phyloP scores from a whole-genome alignment of 2,329 filamentous ascomycete species.

The Shiraia sp. region DNA sequence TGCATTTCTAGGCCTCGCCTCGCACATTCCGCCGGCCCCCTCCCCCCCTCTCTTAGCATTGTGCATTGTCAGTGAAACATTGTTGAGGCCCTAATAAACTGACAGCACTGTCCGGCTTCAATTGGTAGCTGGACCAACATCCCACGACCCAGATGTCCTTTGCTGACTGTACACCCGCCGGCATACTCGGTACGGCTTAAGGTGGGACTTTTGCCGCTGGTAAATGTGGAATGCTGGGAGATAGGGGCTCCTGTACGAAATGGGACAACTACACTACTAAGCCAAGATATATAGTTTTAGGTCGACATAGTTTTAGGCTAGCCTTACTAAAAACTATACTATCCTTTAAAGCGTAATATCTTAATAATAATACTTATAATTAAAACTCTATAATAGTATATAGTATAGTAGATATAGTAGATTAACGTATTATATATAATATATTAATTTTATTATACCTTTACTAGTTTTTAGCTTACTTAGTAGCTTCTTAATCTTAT shows the following conservation, averaged over 20 bases:
- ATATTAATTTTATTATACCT: no score
- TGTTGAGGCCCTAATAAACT: constrained; percentile 23
- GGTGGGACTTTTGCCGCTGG: constrained; percentile 15
- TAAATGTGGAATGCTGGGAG: constrained; percentile 3
- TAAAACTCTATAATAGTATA: no score
- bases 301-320: no score
- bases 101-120: constrained; percentile 9
- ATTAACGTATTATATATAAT: no score
- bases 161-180: constrained; percentile 13
- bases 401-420: no score
- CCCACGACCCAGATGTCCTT: neutral
- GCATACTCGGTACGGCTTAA: constrained; percentile 2
- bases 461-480: no score
- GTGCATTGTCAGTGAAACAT: constrained; percentile 16
- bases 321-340: no score
- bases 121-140: constrained; percentile 8
- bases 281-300: no score
- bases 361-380: no score
- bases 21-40: constrained; percentile 19
- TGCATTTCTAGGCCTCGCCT: constrained; percentile 11
- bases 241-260: constrained; percentile 1
- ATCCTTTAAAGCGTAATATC: no score
- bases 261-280: no score
- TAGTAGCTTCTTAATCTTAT: no score
- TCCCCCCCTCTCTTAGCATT: constrained; percentile 16